Evolutionary conservation across 352 stramenopile genomes (phyloP), one percentile per base, ranked within the genome.

Genomic region (Aphanomyces cochlioides): DNA sequence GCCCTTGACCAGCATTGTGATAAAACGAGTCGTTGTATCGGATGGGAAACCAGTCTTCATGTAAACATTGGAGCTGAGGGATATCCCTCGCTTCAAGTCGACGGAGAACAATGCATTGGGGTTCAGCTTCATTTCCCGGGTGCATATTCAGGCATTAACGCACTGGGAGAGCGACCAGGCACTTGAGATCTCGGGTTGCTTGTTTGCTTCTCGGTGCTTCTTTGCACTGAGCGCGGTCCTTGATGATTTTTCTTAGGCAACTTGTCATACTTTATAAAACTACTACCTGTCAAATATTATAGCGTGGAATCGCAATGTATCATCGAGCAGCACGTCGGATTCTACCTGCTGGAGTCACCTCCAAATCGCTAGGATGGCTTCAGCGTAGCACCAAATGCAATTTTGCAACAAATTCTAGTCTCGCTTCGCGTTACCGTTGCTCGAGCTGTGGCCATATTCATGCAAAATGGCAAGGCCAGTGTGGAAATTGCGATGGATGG

Each of bases 41-140:
- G 47, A 99, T 98, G 3, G 96, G 96, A 74, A 99, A 99, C 92
- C 95, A 98, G 71, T 97, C 79, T 74, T 98, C 95, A 77, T 99
- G 96, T 53, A 99, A 80, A 47, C 74, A 73, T 76, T 96, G 93
- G 69, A 99, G 90, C 50, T 90, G 77, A 10, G 87, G 75, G 36
- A 97, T 91, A 74, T 99, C 96, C 8, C 67, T 72, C 2, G 83
- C 79, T 63, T 79, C 67, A 47, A 99, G 74, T 34, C 78, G 77
- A 43, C 87, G 84, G 71, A 95, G 45, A 7, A 64, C 17, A 47
- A 70, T 47, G 10, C 38, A 7, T 12, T 47, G 19, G 3, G 19
- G 5, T 37, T 39, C 54, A 37, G 2, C 54, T 41, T 19, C 28
- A 10, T 41, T 19, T 37, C 12, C 15, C 8, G 10, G 10, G 39